phyloP scores from a whole-genome alignment of 2,329 filamentous ascomycete species.

The Verticillium alfalfae region DNA sequence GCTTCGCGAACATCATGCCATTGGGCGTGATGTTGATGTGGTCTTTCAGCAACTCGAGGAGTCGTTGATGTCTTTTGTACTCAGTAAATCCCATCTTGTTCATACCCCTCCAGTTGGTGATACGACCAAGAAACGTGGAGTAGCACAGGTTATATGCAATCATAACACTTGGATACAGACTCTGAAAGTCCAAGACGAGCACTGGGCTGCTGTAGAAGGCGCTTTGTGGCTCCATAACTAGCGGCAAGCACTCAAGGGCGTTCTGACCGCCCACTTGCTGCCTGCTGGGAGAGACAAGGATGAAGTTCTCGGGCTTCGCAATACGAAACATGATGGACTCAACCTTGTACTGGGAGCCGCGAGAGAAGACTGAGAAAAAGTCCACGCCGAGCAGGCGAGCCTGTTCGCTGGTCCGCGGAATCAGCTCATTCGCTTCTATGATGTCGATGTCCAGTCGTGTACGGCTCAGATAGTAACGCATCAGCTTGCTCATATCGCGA shows the following conservation, averaged over 20 bases:
- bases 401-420: constrained; percentile 88
- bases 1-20: constrained; percentile 90
- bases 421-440: constrained; percentile 81
- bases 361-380: constrained; percentile 92
- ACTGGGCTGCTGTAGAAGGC: constrained; percentile 88
- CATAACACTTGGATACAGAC: constrained; percentile 94
- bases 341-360: constrained; percentile 97
- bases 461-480: constrained; percentile 72
- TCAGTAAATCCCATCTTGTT: constrained; percentile 95
- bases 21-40: constrained; percentile 92
- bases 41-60: constrained; percentile 72
- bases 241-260: constrained; percentile 84
- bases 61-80: constrained; percentile 71
- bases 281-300: constrained; percentile 81
- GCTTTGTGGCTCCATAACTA: constrained; percentile 97
- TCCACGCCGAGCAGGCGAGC: constrained; percentile 88
- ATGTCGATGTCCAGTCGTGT: constrained; percentile 85
- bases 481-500: constrained; percentile 64
- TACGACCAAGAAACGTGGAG: constrained; percentile 86
- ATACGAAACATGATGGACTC: constrained; percentile 99
- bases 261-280: constrained; percentile 94
- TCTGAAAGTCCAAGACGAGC: constrained; percentile 91
- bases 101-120: constrained; percentile 79
- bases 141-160: constrained; percentile 99
- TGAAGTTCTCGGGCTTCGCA: constrained; percentile 91